phyloP scores from a whole-genome alignment of 768 basidiomycete genomes.

The Leccinum boreale region DNA sequence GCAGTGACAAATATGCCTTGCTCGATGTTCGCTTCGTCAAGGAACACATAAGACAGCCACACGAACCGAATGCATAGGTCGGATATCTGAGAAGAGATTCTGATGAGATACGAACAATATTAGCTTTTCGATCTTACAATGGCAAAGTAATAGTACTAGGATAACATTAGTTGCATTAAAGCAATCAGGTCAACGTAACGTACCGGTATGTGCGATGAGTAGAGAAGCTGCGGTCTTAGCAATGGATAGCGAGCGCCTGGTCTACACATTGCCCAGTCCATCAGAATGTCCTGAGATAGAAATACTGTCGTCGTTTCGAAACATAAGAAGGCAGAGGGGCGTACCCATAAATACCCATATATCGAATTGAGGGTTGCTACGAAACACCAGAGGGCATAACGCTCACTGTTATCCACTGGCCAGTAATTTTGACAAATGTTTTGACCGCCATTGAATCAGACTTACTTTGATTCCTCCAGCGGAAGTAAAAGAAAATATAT shows the following conservation, averaged over 20 bases:
- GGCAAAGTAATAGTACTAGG: conserved; percentile 73
- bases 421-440: not conserved
- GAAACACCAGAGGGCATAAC: conserved; percentile 69
- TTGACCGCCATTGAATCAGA: not conserved
- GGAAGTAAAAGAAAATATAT: conserved; percentile 63
- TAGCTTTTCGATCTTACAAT: conserved; percentile 46
- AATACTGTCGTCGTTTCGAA: not conserved
- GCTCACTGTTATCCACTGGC: conserved; percentile 36
- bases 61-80: conserved; percentile 76
- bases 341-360: conserved; percentile 80
- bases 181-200: conserved; percentile 13
- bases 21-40: conserved; percentile 42
- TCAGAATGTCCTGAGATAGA: conserved; percentile 64
- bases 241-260: conserved; percentile 52
- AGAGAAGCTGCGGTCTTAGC: conserved; percentile 74
- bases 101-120: not conserved
- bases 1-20: conserved; percentile 66
- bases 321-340: conserved; percentile 17
- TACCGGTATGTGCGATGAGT: conserved; percentile 59
- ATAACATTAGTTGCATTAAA: not conserved
- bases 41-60: conserved; percentile 79
- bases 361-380: conserved; percentile 57
- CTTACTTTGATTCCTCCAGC: conserved; percentile 71
- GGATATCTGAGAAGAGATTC: conserved; percentile 45
- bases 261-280: conserved; percentile 89